Base-by-base conservation (phyloP, 768 basidiomycete species). In the Rubroboletus satanas region DNA sequence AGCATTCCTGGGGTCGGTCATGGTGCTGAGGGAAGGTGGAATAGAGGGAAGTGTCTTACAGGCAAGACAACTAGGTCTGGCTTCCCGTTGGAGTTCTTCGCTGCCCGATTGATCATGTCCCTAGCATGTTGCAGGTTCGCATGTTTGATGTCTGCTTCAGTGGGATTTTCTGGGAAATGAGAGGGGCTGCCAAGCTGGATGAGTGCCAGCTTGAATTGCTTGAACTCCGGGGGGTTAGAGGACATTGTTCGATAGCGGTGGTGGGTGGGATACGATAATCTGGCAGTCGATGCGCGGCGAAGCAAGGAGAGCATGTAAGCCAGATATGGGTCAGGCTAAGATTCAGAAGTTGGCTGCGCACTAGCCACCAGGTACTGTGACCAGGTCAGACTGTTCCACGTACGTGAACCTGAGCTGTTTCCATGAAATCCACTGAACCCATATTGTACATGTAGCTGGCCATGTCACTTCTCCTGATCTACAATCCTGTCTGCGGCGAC, bases 51-150 rank as follows among this genome's bases (percentile, higher is more conserved):
- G 18, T 31, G 47, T 60, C 85, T 56, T 62, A 92, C 92, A 2
- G 93, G 93, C 23, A 97, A 75, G 5, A 96, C 92, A 54, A 97
- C 82, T 12, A 95, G 62, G 65, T 90, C 83, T 15, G 90, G 87
- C 71, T 85, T 91, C 33, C 52, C 58, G 12, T 61, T 60, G 5
- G 71, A 54, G 11, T 62, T 73, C 47, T 62, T 59, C 2, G 82
- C 85, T 8, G 92, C 96, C 61, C 81, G 83, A n/a, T 80, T 65
- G 49, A 97, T 82, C 81, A 88, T 85, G 36, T 87, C 82, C 33
- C 82, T 76, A 3, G 96, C 96, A 79, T 93, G 90, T 43, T 75
- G 77, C 54, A 99, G 77, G 69, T 98, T 98, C 15, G 79, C 80
- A 0, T 75, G 60, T 73, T 98, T 98, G 58, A 70, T 58, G 33